Evolutionary conservation across 768 basidiomycete species (phyloP), one percentile per base, ranked within the genome.

Genomic region (Tricholoma matsutake): DNA sequence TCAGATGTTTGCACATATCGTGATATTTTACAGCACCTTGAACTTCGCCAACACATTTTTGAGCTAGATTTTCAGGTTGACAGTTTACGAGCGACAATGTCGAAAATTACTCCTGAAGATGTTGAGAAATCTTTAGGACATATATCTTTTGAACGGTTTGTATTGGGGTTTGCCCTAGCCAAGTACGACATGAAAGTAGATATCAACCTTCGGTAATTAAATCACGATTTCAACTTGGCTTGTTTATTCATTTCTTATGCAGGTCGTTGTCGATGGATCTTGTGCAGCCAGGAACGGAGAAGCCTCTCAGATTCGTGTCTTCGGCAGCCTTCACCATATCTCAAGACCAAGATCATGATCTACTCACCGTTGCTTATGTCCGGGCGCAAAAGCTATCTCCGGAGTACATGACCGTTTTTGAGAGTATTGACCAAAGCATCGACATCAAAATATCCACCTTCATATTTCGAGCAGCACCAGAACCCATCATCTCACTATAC

Each of bases 31-130:
- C 41, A 81, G 77, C 73, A 74, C 51, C 78, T 76, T 22, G 78
- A 79, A 53, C 62, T 82, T 34, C 79, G 73, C 43, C 91, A 88
- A 63, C 78, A 76, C 54, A 80, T 85, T 0, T 92, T 98, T 63
- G 91, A 97, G 72, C 77, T 98, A 61, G 80, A 88, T 59, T 98
- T 99, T 76, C 79, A 86, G 32, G 97, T 98, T 37, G 91, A 94
- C 56, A 83, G 84, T 54, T 79, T 99, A 11, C 81, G 90, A 53
- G 92, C 88, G 0, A 85, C 88, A 2, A 77, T 99, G 39, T 93
- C 84, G 65, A 93, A 89, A 65, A 86, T 89, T 2, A 77, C 76
- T 31, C 61, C 75, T 4, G 81, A 88, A 41, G 85, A 82, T 13
- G 69, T 75, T 6, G 97, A 99, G 65, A 86, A 80, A 47, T 81